These are phyloP conservation scores for Ilyonectria destructans DNA, from an alignment of 2,329 filamentous ascomycete species.

Conservation along the genomic window DNA sequence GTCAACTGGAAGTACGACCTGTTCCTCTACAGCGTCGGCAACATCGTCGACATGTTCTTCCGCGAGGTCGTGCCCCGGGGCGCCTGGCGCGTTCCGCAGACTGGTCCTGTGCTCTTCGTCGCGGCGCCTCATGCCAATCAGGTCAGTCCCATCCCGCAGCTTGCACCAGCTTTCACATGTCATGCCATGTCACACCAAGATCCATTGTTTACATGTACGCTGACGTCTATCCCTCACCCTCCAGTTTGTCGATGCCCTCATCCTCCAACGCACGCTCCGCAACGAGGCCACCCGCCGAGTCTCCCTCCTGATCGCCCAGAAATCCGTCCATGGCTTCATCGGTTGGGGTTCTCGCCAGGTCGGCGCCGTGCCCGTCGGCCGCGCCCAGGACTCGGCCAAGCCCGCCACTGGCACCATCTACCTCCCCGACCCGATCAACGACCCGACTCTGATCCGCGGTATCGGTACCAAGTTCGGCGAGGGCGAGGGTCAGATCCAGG, in stretches of 20 bases:
- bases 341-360: constrained; percentile 88
- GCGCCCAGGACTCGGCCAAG: constrained; percentile 91
- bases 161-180: constrained; percentile 21
- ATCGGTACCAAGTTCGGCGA: constrained; percentile 87
- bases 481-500: constrained; percentile 80
- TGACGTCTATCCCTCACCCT: constrained; percentile 26
- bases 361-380: constrained; percentile 92
- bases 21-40: constrained; percentile 83
- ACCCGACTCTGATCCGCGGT: constrained; percentile 86
- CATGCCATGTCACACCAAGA: constrained; percentile 1
- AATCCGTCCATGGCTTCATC: constrained; percentile 95
- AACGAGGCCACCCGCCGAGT: constrained; percentile 91
- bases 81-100: constrained; percentile 93
- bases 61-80: constrained; percentile 95
- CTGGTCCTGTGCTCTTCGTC: constrained; percentile 93
- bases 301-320: constrained; percentile 94
- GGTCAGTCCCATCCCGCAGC: constrained; percentile 63
- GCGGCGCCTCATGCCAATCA: constrained; percentile 98
- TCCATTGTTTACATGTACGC: constrained; percentile 11
- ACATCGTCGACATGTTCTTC: constrained; percentile 97
- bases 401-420: constrained; percentile 86
- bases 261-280: constrained; percentile 92
- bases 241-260: constrained; percentile 94
- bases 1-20: constrained; percentile 83
- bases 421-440: constrained; percentile 87